Evolutionary conservation across 345 rosid species (phyloP).

Genomic region (Trapa bicornis): DNA sequence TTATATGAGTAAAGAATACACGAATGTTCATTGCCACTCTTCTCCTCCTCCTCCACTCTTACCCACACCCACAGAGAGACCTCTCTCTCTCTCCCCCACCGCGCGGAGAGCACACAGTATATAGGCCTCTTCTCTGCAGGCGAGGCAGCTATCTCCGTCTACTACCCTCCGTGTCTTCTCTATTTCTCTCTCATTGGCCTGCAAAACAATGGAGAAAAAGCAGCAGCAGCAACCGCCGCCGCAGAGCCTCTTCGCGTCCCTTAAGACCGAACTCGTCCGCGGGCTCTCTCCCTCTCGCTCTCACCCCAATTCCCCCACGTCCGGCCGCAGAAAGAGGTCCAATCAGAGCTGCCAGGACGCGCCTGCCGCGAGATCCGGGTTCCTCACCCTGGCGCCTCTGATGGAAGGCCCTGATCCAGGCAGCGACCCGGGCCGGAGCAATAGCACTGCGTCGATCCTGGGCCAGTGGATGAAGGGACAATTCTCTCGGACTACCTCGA

Average conservation of each 20-base stretch:
- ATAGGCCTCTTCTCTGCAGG: neutral
- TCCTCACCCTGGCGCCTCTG: constrained; percentile 28
- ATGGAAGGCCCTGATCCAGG: constrained; percentile 36
- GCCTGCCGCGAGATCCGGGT: constrained; percentile 17
- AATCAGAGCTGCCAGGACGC: neutral
- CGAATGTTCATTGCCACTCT: neutral
- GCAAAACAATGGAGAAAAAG: neutral
- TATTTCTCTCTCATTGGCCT: neutral
- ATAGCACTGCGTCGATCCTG: constrained; percentile 28
- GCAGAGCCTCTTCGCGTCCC: constrained; percentile 20
- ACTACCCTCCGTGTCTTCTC: neutral
- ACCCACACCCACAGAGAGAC: too few relatives aligned
- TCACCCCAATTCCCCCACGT: constrained; percentile 11
- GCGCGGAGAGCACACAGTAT: constrained; percentile 13
- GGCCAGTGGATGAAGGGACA: constrained; percentile 91
- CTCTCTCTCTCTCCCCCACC: neutral
- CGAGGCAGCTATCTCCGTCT: neutral
- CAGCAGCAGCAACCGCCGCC: constrained; percentile 1
- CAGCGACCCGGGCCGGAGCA: constrained; percentile 13
- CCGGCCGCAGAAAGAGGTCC: constrained; percentile 11
- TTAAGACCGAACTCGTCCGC: constrained; percentile 18
- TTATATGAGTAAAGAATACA: too few relatives aligned
- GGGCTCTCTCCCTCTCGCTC: constrained; percentile 19
- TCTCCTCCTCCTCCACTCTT: neutral
- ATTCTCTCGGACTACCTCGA: constrained; percentile 51